A percentile compares a stretch with the other conserved stretches of the same genome.
phyloP scores from a whole-genome alignment of 495 filamentous ascomycete genomes.

The Trichoderma parareesei region DNA sequence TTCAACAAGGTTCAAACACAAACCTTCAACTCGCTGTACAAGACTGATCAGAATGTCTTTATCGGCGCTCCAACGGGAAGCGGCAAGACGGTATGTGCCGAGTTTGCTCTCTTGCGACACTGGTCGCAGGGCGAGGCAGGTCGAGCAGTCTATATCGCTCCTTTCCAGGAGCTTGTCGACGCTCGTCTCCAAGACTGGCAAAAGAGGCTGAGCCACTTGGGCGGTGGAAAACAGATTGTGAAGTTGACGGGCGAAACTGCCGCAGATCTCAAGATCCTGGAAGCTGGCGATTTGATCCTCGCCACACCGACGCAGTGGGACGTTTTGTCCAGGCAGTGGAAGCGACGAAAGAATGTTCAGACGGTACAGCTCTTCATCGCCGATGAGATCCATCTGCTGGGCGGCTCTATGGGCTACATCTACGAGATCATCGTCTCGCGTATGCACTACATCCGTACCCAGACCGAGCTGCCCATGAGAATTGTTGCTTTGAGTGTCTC shows the following conservation, averaged over 20 bases:
- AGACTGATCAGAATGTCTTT: slow-evolving; percentile 86
- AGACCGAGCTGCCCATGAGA: slow-evolving; percentile 75
- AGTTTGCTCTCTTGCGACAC: slow-evolving; percentile 83
- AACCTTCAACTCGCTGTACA: slow-evolving; percentile 86
- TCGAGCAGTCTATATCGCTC: slow-evolving; percentile 88
- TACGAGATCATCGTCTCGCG: slow-evolving; percentile 95
- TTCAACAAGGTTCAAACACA: slow-evolving; percentile 99
- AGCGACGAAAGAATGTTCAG: slow-evolving; percentile 89
- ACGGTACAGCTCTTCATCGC: slow-evolving; percentile 87
- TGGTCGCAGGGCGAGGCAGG: slow-evolving; percentile 69
- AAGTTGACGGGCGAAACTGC: slow-evolving; percentile 93
- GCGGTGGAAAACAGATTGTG: slow-evolving; percentile 83
- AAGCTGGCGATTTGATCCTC: slow-evolving; percentile 81
- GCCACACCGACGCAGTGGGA: slow-evolving; percentile 96
- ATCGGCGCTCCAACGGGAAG: slow-evolving; percentile 84
- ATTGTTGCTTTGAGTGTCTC: slow-evolving; percentile 89
- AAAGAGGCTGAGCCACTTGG: slow-evolving; percentile 59
- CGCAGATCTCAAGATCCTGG: slow-evolving; percentile 81
- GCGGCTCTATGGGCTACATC: slow-evolving; percentile 77
- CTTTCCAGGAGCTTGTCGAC: slow-evolving; percentile 92
- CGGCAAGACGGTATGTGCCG: slow-evolving; percentile 94
- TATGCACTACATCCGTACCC: slow-evolving; percentile 92
- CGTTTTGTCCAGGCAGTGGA: slow-evolving; percentile 89
- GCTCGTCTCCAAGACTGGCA: slow-evolving; percentile 73
- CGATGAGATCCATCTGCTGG: slow-evolving; percentile 95